Evolutionary conservation across 164 flowering plant species (phyloP).

Genomic region (Nymphaea thermarum): DNA sequence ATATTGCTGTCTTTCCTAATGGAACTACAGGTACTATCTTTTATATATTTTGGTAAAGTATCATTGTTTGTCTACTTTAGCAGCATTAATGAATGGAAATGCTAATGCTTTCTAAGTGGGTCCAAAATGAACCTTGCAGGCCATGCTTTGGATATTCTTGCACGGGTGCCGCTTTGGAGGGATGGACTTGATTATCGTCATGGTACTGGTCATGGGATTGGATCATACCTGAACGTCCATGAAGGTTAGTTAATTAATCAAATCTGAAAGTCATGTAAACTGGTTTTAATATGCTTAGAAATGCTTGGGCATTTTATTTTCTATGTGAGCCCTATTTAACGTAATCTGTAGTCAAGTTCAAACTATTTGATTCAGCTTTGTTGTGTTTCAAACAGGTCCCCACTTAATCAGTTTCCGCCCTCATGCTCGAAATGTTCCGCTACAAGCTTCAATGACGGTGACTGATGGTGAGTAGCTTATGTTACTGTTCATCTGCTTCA

Average conservation of each 20-base stretch:
- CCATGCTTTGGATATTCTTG: constrained; percentile 69
- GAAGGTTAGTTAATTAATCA: constrained; percentile 43
- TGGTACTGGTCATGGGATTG: constrained; percentile 98
- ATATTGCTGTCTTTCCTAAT: constrained; percentile 79
- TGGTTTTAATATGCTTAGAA: too few species aligned
- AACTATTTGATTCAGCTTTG: background rate
- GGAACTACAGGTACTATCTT: constrained; percentile 72
- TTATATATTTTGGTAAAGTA: too few species aligned
- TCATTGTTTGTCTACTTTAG: too few species aligned
- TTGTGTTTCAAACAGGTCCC: constrained; percentile 47
- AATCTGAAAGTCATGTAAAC: background rate
- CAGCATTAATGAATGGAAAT: background rate
- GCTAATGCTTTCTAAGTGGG: background rate
- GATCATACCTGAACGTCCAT: constrained; percentile 90
- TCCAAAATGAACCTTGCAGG: constrained; percentile 27
- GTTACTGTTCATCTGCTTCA: too few species aligned
- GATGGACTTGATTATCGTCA: constrained; percentile 97
- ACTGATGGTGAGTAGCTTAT: constrained; percentile 68
- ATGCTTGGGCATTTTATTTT: too few species aligned
- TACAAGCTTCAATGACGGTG: constrained; percentile 90
- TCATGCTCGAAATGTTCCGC: constrained; percentile 62
- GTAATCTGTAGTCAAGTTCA: background rate
- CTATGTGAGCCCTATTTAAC: too few species aligned
- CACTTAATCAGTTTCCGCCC: constrained; percentile 85
- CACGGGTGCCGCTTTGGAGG: constrained; percentile 88